These are phyloP conservation scores for Flaveria brownii DNA, from an alignment of 129 eudicot genomes.

Conservation along the genomic window DNA sequence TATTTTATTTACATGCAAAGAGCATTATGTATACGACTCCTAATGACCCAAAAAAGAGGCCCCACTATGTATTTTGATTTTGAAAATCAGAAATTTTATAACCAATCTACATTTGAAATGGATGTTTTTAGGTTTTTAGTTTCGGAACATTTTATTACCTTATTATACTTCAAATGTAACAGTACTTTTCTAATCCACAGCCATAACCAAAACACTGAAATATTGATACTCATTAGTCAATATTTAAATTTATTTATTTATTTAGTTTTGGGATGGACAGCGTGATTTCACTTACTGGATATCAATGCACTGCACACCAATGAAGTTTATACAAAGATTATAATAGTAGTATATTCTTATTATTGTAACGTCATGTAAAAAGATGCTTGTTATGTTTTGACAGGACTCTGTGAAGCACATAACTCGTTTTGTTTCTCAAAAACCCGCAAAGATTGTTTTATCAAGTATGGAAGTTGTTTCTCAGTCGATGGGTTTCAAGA, in stretches of 20 bases:
- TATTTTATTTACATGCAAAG: background rate
- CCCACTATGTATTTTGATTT: background rate
- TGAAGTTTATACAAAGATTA: constrained; percentile 9
- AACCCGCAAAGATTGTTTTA: constrained; percentile 84
- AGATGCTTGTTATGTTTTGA: constrained; percentile 19
- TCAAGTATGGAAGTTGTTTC: constrained; percentile 98
- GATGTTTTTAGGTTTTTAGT: background rate
- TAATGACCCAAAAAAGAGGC: constrained; percentile 1
- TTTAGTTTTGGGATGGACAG: background rate
- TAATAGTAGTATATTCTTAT: background rate
- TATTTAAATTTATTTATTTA: background rate
- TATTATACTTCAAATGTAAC: background rate
- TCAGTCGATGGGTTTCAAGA: constrained; percentile 97
- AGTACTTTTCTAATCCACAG: background rate
- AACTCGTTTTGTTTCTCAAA: constrained; percentile 87
- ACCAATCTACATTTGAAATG: background rate
- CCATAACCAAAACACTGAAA: constrained; percentile 9
- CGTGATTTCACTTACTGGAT: background rate
- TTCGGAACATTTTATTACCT: background rate
- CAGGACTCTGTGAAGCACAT: constrained; percentile 81
- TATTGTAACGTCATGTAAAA: background rate
- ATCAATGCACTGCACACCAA: background rate
- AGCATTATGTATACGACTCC: constrained; percentile 9
- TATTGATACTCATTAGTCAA: background rate
- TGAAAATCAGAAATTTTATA: background rate